Evolutionary conservation across 2,329 filamentous ascomycete species (phyloP), one percentile per base, ranked within the genome.

Genomic region (Fusarium armeniacum): DNA sequence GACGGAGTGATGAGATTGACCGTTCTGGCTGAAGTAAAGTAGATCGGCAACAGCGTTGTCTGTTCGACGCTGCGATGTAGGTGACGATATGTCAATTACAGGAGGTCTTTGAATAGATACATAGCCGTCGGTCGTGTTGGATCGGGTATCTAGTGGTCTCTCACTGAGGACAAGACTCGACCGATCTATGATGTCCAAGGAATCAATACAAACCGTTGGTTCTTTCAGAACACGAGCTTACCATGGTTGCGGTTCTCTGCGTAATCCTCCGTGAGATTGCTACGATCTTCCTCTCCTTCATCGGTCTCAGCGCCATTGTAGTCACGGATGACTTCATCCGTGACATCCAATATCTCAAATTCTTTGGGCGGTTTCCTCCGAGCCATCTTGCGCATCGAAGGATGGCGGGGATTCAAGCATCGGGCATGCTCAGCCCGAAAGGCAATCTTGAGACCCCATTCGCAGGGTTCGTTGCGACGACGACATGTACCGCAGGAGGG

Each of bases 391-490:
- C 72, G 66, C 79, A 80, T 80, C 12, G 78, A 80, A 2, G 78
- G 79, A 49, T 81, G 79, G 20, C 63, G 61, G 8, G 71, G 65
- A 46, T 73, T 71, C 33, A 81, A 65, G n/a, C 72, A 70, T 55
- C 77, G 77, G 2, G 78, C 79, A 49, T 81, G 79, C 60, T 81
- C 78, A 4, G 74, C 72, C 32, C 79, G 78, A 52, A 81, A 81
- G 6, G 73, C 79, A 32, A 81, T 72, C 73, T 77, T 79, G 63
- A 81, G 69, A 1, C 79, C 79, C 79, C 79, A 81, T 76, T 78
- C 75, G 43, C 79, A 81, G 1, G 49, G 49, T 51, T 80, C 77
- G 28, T 69, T 70, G 5, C 76, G 73, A 12, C 78, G 75, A 13
- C 71, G 62, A 65, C 79, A 81, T 3, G 77, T 77, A 16, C 78